Base-by-base conservation (phyloP, 2,329 filamentous ascomycete genomes). In the Lachnellula subtilissima region DNA sequence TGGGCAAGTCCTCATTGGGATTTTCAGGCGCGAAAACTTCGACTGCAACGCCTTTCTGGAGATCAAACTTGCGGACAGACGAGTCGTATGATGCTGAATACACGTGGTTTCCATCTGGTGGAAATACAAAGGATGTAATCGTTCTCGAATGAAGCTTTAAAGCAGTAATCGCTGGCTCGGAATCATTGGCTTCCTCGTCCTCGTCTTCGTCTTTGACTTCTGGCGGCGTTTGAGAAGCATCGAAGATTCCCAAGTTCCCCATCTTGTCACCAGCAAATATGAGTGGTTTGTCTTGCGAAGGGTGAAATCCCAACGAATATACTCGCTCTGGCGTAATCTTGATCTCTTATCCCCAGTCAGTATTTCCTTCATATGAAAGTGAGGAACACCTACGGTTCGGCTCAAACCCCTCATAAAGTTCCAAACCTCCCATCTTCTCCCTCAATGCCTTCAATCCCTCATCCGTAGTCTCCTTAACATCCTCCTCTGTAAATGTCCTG, bases 201-300 rank as follows among this genome's bases (percentile, higher is more conserved):
- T 89, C 87, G 56, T 83, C 83, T 15, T 79, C 76, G 5, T 80
- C 75, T n/a, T 78, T 74, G 63, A 77, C 71, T 62, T 76, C 70
- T 48, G 80, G 67, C 2, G 76, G 75, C 2, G 81, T 80, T 62
- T 95, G 91, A 0, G 89, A 92, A 1, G 87, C 91, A 68, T 99
- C 93, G 53, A 97, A 93, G 1, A 99, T 83, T 0, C 94, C 94
- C 56, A 97, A 78, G 23, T 91, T 89, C 1, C 94, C 93, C 62
- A 95, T 81, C 70, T 99, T 99, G 67, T 99, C 94, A 11, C 93
- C 93, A 0, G 93, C 93, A 69, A 99, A 95, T 1, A 97, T 81
- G 2, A 99, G 77, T 0, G 92, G 85, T 66, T 97, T 97, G 2
- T 92, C 85, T 56, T 85, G 78, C 0, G 86, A 92, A 0, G 94